phyloP scores from a whole-genome alignment of 495 filamentous ascomycete genomes.

The Tuber indicum region DNA sequence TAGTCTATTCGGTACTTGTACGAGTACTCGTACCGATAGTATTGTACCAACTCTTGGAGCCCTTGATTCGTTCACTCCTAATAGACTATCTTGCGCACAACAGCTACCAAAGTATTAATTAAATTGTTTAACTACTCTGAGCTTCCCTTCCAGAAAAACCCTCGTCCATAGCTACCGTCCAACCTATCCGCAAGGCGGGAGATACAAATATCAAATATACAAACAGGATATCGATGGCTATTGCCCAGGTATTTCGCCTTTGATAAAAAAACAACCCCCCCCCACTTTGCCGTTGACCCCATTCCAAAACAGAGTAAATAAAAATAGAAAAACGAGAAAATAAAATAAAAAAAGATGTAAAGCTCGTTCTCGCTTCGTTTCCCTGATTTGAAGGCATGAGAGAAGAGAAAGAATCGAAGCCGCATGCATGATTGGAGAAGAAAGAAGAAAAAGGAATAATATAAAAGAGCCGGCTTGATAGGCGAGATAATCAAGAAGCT shows the following conservation, averaged over 20 bases:
- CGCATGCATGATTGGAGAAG: background rate
- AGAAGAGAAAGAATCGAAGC: background rate
- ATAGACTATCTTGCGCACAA: background rate
- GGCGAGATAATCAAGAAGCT: background rate
- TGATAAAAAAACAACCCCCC: background rate
- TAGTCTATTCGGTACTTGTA: background rate
- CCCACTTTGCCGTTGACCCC: background rate
- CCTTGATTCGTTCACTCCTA: background rate
- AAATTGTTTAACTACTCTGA: conserved; percentile 2
- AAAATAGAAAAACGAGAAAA: background rate
- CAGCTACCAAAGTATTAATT: background rate
- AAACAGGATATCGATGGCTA: background rate
- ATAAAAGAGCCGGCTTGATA: background rate
- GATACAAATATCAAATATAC: background rate
- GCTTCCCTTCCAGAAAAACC: background rate
- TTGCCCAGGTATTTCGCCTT: conserved; percentile 1
- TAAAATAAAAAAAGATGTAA: background rate
- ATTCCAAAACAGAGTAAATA: background rate
- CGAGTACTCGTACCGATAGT: too few species aligned
- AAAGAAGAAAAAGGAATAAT: background rate
- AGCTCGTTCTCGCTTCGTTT: background rate
- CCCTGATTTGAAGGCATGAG: background rate
- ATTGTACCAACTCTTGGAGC: background rate
- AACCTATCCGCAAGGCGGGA: background rate
- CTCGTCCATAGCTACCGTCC: background rate